These are phyloP conservation scores for Ambispora gerdemannii DNA, from an alignment of 192 early-diverging fungal species.

Conservation along the genomic window DNA sequence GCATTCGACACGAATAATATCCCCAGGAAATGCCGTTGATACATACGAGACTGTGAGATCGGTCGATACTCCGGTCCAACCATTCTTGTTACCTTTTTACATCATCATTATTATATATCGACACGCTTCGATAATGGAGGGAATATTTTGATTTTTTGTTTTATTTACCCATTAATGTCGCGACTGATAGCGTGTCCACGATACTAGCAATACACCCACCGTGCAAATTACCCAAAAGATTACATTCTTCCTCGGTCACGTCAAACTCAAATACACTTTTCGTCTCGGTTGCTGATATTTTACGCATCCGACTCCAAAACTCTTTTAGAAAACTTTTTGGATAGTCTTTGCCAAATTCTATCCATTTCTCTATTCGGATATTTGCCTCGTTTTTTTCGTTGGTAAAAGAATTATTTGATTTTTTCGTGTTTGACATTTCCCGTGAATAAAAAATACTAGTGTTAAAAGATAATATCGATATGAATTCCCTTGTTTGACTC, in stretches of 20 bases:
- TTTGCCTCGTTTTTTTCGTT: too few species aligned
- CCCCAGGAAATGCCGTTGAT: slow-evolving; percentile 31
- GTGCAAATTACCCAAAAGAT: slow-evolving; percentile 39
- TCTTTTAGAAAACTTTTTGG: neutral
- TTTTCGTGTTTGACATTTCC: too few species aligned
- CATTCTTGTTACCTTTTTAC: slow-evolving; percentile 6
- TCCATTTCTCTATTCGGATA: too few species aligned
- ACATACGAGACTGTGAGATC: slow-evolving; percentile 44
- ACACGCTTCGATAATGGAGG: too few species aligned
- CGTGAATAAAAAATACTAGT: too few species aligned
- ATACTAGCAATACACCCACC: slow-evolving; percentile 43
- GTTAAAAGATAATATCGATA: too few species aligned
- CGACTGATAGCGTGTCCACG: slow-evolving; percentile 30
- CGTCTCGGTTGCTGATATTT: neutral
- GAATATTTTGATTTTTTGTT: too few species aligned
- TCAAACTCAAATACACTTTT: slow-evolving; percentile 32
- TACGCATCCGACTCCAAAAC: neutral
- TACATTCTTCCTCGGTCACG: slow-evolving; percentile 39
- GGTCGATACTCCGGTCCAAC: slow-evolving; percentile 38
- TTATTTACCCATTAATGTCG: neutral
- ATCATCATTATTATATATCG: neutral
- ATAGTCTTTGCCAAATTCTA: too few species aligned
- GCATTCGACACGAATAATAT: slow-evolving; percentile 35
- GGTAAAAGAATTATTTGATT: too few species aligned
- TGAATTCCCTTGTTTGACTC: too few species aligned